Percentiles rank a stretch among this genome's conserved stretches.
phyloP scores from a whole-genome alignment of 139 green algal genomes.

The Picocystis salinarum region DNA sequence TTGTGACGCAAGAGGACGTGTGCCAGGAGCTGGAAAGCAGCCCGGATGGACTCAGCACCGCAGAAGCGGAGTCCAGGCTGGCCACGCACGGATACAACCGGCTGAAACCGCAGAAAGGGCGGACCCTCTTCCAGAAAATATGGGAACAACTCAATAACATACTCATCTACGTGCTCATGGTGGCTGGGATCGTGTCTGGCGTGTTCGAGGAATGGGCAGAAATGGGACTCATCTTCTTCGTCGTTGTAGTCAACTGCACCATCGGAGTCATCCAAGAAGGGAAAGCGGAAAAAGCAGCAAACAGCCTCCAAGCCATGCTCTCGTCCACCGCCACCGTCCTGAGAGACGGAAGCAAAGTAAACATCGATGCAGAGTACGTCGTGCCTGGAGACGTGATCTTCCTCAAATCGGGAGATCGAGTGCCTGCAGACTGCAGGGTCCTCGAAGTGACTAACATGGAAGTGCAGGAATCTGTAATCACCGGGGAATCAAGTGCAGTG shows the following conservation, averaged over 20 bases:
- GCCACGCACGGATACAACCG: too few relatives aligned
- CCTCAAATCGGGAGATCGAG: constrained; percentile 14
- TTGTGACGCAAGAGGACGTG: too few relatives aligned
- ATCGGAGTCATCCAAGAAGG: constrained; percentile 48
- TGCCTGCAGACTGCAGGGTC: constrained; percentile 26
- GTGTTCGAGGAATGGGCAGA: too few relatives aligned
- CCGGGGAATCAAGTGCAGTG: too few relatives aligned
- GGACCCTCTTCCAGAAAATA: too few relatives aligned
- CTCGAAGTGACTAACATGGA: constrained; percentile 11
- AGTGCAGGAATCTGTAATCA: too few relatives aligned
- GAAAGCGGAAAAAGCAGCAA: constrained; percentile 47
- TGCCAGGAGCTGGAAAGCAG: too few relatives aligned
- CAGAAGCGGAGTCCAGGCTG: too few relatives aligned
- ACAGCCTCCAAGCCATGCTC: constrained; percentile 48
- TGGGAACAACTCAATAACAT: constrained; percentile 37
- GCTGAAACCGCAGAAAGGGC: too few relatives aligned
- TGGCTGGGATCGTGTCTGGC: constrained; percentile 21
- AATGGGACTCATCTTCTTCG: constrained; percentile 27
- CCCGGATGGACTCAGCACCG: too few relatives aligned
- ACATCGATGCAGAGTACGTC: constrained; percentile 20
- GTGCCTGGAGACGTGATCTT: constrained; percentile 24
- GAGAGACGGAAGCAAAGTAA: constrained; percentile 2
- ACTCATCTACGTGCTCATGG: constrained; percentile 34
- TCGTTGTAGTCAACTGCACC: constrained; percentile 31
- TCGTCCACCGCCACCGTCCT: constrained; percentile 44